These are phyloP conservation scores for Suhomyces panamericanus DNA, from an alignment of 1,139 yeast genomes.

Conservation along the genomic window DNA sequence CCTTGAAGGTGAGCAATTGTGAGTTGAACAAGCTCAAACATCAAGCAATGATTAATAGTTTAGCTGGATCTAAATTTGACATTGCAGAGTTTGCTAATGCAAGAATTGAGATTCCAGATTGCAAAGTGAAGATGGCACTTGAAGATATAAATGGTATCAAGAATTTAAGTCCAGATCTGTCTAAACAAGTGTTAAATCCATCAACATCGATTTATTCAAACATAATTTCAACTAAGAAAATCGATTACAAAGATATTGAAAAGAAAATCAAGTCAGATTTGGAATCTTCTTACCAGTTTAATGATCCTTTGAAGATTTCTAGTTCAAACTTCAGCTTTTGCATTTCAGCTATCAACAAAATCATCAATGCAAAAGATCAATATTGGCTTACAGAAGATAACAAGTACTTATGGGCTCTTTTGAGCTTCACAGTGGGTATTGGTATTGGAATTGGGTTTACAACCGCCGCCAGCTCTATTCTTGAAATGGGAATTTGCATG, in stretches of 20 bases:
- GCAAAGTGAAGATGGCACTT: neutral
- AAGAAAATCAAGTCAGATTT: slow-evolving; percentile 35
- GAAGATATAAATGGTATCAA: neutral
- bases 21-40: neutral
- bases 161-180: neutral
- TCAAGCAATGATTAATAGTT: neutral
- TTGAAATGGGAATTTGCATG: slow-evolving; percentile 18
- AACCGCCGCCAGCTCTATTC: slow-evolving; percentile 22
- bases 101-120: slow-evolving; percentile 6
- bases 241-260: slow-evolving; percentile 37
- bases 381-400: slow-evolving; percentile 4
- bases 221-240: slow-evolving; percentile 23
- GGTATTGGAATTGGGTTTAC: slow-evolving; percentile 37
- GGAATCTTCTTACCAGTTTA: slow-evolving; percentile 23
- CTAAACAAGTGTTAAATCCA: slow-evolving; percentile 5
- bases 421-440: slow-evolving; percentile 37
- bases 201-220: slow-evolving; percentile 26
- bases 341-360: slow-evolving; percentile 18
- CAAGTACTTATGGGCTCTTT: slow-evolving; percentile 6
- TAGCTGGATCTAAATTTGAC: slow-evolving; percentile 7
- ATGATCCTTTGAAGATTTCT: slow-evolving; percentile 39
- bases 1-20: slow-evolving; percentile 1
- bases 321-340: slow-evolving; percentile 22
- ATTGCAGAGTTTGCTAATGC: slow-evolving; percentile 5
- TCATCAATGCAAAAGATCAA: slow-evolving; percentile 8